A percentile compares a stretch with the other conserved stretches of the same genome.
phyloP scores from a whole-genome alignment of 225 moss, liverwort and hornwort genomes.

The Pseudisothecium myosuroides region DNA sequence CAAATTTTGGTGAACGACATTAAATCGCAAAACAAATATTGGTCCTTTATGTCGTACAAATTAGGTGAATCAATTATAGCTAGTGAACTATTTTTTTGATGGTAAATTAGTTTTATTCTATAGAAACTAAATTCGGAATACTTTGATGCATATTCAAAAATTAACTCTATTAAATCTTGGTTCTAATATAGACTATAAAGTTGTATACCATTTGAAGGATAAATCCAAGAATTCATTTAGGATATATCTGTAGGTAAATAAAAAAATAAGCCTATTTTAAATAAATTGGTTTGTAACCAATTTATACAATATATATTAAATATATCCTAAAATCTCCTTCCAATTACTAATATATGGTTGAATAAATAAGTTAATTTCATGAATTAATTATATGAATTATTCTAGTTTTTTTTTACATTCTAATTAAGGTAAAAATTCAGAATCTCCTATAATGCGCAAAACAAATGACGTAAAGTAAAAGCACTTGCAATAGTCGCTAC shows the following conservation, averaged over 20 bases:
- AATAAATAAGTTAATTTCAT: not conserved
- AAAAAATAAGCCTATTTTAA: no score
- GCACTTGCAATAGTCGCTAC: rapidly evolving
- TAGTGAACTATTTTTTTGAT: rapidly evolving
- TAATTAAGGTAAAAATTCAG: not conserved
- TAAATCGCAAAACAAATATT: not conserved
- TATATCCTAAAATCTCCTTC: not conserved
- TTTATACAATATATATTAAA: not conserved
- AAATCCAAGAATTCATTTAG: not conserved
- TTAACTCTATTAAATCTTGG: not conserved
- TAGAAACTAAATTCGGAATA: not conserved
- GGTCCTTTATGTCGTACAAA: not conserved
- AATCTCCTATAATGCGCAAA: not conserved
- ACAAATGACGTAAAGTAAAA: not conserved
- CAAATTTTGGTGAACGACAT: not conserved
- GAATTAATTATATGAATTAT: not conserved
- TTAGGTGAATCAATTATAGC: not conserved
- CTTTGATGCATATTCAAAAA: not conserved
- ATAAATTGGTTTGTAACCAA: not conserved
- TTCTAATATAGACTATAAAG: no score
- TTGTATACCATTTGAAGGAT: rapidly evolving
- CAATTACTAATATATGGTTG: not conserved
- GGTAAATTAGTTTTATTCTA: not conserved
- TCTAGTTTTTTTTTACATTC: no score
- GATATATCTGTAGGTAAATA: not conserved